Evolutionary conservation across 129 eudicot genomes (phyloP).

Genomic region (Chrysanthemum seticuspe): DNA sequence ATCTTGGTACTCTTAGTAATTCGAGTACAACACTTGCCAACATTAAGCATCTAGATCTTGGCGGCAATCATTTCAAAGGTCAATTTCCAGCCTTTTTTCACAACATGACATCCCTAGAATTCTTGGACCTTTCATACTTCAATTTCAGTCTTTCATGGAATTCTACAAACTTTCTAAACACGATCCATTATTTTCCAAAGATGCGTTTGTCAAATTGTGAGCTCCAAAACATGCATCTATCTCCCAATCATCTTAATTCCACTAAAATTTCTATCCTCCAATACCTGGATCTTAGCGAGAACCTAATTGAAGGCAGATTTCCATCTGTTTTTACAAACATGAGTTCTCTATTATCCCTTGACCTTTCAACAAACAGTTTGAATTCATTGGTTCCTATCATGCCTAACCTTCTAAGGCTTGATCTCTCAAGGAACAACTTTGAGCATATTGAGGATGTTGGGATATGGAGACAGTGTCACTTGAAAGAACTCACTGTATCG

Average conservation of each 20-base stretch:
- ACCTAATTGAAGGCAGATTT: background rate
- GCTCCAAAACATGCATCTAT: background rate
- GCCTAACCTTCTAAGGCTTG: background rate
- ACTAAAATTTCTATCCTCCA: background rate
- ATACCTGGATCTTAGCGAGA: background rate
- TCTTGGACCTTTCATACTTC: background rate
- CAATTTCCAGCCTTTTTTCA: background rate
- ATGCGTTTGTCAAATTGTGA: background rate
- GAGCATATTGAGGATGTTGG: background rate
- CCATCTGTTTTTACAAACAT: background rate
- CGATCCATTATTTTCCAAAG: background rate
- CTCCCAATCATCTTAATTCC: background rate
- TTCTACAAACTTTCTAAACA: background rate
- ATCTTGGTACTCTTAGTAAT: background rate
- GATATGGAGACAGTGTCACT: constrained; percentile 3
- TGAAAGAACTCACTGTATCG: background rate
- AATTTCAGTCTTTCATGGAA: background rate
- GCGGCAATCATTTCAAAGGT: background rate
- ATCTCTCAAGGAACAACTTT: background rate
- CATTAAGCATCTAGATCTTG: background rate
- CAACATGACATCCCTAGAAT: constrained; percentile 1
- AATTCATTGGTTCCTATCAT: background rate
- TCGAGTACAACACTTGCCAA: background rate
- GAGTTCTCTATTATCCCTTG: background rate
- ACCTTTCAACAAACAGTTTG: background rate